Evolutionary conservation across 1,284 basidiomycete species (phyloP), one percentile per base, ranked within the genome.

Genomic region (Inonotus obliquus): DNA sequence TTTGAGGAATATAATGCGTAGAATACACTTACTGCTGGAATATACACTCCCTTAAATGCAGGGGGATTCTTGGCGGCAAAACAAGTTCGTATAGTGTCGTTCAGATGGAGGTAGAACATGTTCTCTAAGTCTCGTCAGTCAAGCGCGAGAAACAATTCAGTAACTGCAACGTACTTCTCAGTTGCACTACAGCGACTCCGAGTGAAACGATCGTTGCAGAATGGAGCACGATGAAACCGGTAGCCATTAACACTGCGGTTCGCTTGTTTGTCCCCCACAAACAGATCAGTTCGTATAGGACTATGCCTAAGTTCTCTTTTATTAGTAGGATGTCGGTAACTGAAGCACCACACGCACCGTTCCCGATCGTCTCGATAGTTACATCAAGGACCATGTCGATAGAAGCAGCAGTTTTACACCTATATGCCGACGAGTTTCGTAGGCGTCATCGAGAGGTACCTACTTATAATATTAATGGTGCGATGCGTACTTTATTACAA

Each of bases 221-320:
- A 21, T 59, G 58, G 3, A 54, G 21, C 17, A 54, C 25, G 9
- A 59, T 52, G 39, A 44, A 52, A 17, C 58, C 58, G n/a, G 51
- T 19, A 11, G 51, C 51, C 58, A 59, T 59, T 11, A 59, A 3
- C 9, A 48, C 23, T 7, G 49, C 35, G 6, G 54, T 4, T 17
- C 25, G 19, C 21, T 27, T 52, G 13, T 29, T 44, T 6, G 29
- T 23, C 2, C 10, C 38, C 58, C 58, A 59, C 6, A 59, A 23
- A 1, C 38, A 23, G 10, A 59, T 54, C 17, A 59, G 49, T 17
- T 54, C 38, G 58, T 53, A 53, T 6, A 59, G 58, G 1, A 59
- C 37, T 21, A 59, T 41, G 7, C 49, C 58, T 59, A 23, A 29
- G 13, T 2, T 3, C 2, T 2, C 29, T 27, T 14, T 23, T 17